Conservation (phyloP, 306 rosid genomes). For the Abrus precatorius region DNA sequence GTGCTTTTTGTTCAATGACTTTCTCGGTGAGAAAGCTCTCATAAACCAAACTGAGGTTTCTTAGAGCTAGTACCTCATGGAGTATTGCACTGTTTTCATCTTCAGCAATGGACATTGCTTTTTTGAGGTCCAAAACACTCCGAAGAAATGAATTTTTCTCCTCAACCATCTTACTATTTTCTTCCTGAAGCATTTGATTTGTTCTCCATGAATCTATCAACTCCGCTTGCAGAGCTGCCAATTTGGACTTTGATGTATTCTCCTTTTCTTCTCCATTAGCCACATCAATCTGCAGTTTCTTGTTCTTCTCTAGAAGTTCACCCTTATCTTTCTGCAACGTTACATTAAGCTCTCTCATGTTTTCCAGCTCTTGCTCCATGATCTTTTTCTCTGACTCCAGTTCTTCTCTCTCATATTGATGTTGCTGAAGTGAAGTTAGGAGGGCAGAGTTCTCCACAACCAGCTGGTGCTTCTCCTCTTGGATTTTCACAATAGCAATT, state of each 20-base stretch:
- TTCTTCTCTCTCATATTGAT: constrained; percentile 60
- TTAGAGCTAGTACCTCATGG: constrained; percentile 65
- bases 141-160: constrained; percentile 67
- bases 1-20: constrained; percentile 59
- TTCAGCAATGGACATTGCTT: constrained; percentile 57
- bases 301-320: constrained; percentile 66
- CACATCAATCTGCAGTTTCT: constrained; percentile 63
- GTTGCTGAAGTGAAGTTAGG: constrained; percentile 66
- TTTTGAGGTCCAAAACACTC: constrained; percentile 63
- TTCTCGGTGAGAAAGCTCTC: constrained; percentile 67
- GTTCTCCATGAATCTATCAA: constrained; percentile 57
- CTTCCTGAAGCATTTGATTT: constrained; percentile 63
- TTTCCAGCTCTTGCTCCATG: constrained; percentile 65
- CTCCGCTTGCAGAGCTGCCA: constrained; percentile 59
- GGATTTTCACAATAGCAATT: constrained; percentile 59
- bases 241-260: constrained; percentile 55
- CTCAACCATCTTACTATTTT: constrained; percentile 63
- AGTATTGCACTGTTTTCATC: constrained; percentile 67
- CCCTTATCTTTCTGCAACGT: constrained; percentile 63
- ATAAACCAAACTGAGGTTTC: constrained; percentile 65
- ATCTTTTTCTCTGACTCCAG: constrained; percentile 57
- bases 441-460: constrained; percentile 77
- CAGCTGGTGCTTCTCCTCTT: constrained; percentile 75
- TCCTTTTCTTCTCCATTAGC: constrained; percentile 61
- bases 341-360: constrained; percentile 55